Evolutionary conservation across 768 basidiomycete genomes (phyloP), one percentile per base, ranked within the genome.

Genomic region (Lentinula lateritia): DNA sequence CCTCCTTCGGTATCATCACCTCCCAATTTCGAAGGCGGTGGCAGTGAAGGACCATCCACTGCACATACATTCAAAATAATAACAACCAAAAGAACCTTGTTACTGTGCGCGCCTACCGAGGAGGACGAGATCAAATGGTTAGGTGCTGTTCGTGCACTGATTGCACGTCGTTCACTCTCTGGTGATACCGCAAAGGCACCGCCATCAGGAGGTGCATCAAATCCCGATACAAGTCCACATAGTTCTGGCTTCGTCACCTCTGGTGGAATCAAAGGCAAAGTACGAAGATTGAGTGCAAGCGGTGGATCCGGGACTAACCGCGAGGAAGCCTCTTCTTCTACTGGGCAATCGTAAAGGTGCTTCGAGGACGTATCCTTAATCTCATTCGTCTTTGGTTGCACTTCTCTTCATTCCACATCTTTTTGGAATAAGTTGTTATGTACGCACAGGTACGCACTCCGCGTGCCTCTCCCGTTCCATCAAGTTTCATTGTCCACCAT

Each of bases 51-150:
- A 43, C 76, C 75, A 36, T 75, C 74, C 56, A 73, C 75, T 23
- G 72, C 74, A 9, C 82, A 88, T 70, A 92, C 92, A 56, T 98
- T 99, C 86, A 95, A 97, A 76, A 89, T 98, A 60, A 89, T 98
- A 66, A 97, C 95, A 41, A 95, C 96, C 58, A 95, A 96, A 73
- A 85, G 93, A 63, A 90, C 92, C 16, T 76, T 94, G 62, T 73
- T 96, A 58, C 78, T 98, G 28, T 97, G 95, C 68, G 97, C 97
- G 6, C 96, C 97, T 15, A 89, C 83, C 61, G 97, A 99, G 73
- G 97, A 98, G 67, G 96, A 98, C 67, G 97, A 98, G 76, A 95
- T 98, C 72, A 92, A 90, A 73, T 99, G 97, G 97, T 78, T 99
- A 52, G 94, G 95, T 55, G 94, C 96, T 9, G 85, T 98, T 42